phyloP scores from a whole-genome alignment of 768 basidiomycete species.

The Trametes villosa region DNA sequence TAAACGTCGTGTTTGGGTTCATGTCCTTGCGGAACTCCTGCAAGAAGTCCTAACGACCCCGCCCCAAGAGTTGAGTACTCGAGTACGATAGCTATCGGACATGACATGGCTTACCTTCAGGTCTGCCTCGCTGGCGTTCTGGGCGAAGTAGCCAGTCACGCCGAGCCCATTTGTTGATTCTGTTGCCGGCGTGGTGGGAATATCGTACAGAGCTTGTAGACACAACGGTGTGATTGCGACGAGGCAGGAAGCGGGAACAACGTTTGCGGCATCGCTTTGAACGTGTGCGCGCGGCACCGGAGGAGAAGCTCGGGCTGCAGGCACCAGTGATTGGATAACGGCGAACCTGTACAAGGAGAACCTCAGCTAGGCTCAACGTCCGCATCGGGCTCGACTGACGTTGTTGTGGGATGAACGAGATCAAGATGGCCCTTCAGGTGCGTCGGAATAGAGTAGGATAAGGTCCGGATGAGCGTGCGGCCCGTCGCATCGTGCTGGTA shows the following conservation, averaged over 20 bases:
- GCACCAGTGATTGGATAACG: too few relatives aligned
- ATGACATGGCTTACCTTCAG: constrained; percentile 37
- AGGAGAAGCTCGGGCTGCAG: constrained; percentile 20
- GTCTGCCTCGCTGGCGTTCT: constrained; percentile 35
- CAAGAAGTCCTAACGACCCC: constrained; percentile 59
- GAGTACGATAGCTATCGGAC: too few relatives aligned
- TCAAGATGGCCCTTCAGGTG: constrained; percentile 33
- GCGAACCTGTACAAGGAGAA: too few relatives aligned
- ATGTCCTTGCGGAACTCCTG: constrained; percentile 22
- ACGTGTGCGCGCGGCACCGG: neutral
- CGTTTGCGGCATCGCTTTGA: constrained; percentile 3
- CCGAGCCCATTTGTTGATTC: constrained; percentile 34
- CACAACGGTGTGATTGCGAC: constrained; percentile 35
- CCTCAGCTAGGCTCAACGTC: too few relatives aligned
- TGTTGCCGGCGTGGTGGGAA: constrained; percentile 28
- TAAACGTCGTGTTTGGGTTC: constrained; percentile 19
- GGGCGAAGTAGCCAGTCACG: constrained; percentile 39
- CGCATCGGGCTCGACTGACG: too few relatives aligned
- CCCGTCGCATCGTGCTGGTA: constrained; percentile 32
- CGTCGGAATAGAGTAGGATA: constrained; percentile 37
- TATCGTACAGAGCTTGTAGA: constrained; percentile 37
- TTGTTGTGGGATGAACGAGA: constrained; percentile 37
- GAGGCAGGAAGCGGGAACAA: constrained; percentile 29
- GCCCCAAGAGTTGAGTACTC: too few relatives aligned
- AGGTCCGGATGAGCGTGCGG: constrained; percentile 32